Evolutionary conservation across 805 yeast genomes (phyloP).

Genomic region (Jamesozyma jinghongensis): DNA sequence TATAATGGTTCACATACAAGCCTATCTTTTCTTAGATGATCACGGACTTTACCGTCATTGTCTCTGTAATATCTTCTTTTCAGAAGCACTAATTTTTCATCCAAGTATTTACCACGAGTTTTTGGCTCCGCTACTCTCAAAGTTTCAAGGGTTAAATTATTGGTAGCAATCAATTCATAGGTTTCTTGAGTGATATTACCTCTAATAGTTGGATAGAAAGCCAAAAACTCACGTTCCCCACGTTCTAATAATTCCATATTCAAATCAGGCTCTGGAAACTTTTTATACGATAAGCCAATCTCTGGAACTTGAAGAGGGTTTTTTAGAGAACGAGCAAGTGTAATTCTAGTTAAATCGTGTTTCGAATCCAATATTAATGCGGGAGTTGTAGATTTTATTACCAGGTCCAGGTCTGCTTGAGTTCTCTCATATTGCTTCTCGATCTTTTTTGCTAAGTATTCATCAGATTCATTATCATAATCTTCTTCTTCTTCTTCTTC

Average conservation of each 20-base stretch:
- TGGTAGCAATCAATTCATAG: constrained; percentile 20
- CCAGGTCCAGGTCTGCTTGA: no score
- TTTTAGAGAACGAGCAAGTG: no score
- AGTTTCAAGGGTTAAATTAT: constrained; percentile 15
- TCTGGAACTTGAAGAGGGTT: constrained; percentile 6
- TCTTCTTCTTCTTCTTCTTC: no score
- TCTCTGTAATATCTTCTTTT: constrained; percentile 20
- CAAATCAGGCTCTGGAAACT: constrained; percentile 10
- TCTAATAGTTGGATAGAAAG: constrained; percentile 15
- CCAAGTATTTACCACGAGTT: constrained; percentile 5
- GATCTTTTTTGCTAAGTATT: no score
- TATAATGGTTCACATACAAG: constrained; percentile 25
- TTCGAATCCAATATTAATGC: no score
- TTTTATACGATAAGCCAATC: constrained; percentile 12
- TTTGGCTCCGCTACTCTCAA: constrained; percentile 6
- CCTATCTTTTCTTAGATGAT: constrained; percentile 16
- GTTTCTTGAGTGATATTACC: constrained; percentile 23
- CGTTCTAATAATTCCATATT: constrained; percentile 13
- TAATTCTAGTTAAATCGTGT: no score
- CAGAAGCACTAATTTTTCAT: constrained; percentile 14
- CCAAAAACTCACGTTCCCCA: constrained; percentile 18
- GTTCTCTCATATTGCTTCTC: no score
- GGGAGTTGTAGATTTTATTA: no score
- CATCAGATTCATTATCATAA: no score
- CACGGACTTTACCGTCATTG: constrained; percentile 16